These are phyloP conservation scores for Colletotrichum aenigma DNA, from an alignment of 2,329 filamentous ascomycete species.

Conservation along the genomic window DNA sequence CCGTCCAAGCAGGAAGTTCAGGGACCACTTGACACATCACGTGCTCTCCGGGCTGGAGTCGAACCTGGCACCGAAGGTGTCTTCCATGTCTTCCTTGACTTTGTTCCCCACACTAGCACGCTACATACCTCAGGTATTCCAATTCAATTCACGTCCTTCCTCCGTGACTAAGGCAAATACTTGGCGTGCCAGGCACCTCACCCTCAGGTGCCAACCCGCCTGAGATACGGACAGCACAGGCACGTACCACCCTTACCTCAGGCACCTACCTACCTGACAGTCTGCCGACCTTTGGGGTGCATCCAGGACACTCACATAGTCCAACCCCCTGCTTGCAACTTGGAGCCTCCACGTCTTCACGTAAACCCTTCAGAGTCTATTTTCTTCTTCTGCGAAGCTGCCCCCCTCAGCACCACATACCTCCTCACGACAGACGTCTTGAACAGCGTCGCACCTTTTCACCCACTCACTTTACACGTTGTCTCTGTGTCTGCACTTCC, in stretches of 20 bases:
- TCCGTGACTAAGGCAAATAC: not conserved
- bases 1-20: not conserved
- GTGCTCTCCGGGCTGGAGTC: not conserved
- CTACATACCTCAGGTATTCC: not conserved
- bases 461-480: not conserved
- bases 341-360: slow-evolving; percentile 17
- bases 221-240: not conserved
- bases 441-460: not conserved
- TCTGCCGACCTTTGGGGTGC: not conserved
- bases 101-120: not conserved
- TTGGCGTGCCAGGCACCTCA: not conserved
- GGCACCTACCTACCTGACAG: not conserved
- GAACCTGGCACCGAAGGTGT: not conserved
- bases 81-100: not conserved
- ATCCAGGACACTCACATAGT: not conserved
- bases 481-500: not conserved
- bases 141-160: not conserved
- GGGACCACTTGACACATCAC: not conserved
- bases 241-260: not conserved
- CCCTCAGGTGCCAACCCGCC: not conserved
- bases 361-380: slow-evolving; percentile 2
- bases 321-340: slow-evolving; percentile 6
- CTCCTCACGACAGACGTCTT: not conserved
- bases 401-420: not conserved
- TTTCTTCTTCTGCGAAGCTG: slow-evolving; percentile 11